Conservation (phyloP, 495 filamentous ascomycete species). For the Daldinia caldariorum region DNA sequence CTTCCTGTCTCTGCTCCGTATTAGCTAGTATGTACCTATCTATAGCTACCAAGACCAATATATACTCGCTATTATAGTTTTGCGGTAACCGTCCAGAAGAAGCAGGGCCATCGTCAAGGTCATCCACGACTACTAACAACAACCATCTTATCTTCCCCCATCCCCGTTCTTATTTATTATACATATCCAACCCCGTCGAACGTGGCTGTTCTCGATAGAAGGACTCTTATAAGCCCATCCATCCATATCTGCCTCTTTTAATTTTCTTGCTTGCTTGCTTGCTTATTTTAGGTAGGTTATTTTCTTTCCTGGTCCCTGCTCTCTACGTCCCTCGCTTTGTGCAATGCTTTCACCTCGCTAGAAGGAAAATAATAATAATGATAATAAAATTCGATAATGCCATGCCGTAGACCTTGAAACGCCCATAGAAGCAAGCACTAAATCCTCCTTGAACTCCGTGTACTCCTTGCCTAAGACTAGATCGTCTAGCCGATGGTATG, state of each 20-base stretch:
- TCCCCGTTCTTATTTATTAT: conserved; percentile 26
- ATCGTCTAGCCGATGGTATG: conserved; percentile 38
- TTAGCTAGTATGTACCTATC: conserved; percentile 27
- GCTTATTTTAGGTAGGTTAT: background rate
- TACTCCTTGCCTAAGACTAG: conserved; percentile 20
- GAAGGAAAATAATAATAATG: conserved; percentile 4
- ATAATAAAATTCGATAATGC: conserved; percentile 32
- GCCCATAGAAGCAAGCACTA: conserved; percentile 26
- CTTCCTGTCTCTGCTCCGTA: conserved; percentile 31
- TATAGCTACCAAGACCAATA: background rate
- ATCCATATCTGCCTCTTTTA: background rate
- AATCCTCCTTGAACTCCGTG: conserved; percentile 24
- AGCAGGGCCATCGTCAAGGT: background rate
- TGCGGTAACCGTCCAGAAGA: conserved; percentile 22
- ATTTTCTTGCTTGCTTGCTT: background rate
- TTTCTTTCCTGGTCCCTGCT: conserved; percentile 9
- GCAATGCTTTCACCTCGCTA: conserved; percentile 36
- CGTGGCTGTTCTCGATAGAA: conserved; percentile 8
- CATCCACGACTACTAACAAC: too few relatives aligned
- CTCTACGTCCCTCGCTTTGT: conserved; percentile 21
- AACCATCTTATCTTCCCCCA: too few relatives aligned
- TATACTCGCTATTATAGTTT: conserved; percentile 25
- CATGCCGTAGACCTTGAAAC: conserved; percentile 35
- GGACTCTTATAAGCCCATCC: conserved; percentile 22
- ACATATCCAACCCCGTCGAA: conserved; percentile 23